phyloP scores from a whole-genome alignment of 805 yeast species.

The Schwanniomyces polymorphus region DNA sequence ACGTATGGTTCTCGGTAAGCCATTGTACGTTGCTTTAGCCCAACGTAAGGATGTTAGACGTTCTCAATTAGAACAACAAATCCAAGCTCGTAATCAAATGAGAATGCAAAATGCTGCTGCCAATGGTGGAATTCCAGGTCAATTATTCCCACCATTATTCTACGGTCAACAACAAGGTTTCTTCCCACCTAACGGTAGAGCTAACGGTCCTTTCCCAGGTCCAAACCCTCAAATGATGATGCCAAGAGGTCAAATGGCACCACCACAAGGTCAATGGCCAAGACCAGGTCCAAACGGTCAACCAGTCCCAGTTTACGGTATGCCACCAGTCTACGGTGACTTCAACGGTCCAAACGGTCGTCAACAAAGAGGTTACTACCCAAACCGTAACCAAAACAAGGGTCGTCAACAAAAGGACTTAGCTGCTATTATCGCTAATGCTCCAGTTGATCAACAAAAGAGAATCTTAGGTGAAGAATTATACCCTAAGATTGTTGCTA shows the following conservation, averaged over 20 bases:
- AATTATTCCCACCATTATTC: slow-evolving; percentile 83
- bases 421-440: slow-evolving; percentile 60
- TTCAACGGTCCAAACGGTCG: slow-evolving; percentile 48
- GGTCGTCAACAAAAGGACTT: slow-evolving; percentile 49
- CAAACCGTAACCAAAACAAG: slow-evolving; percentile 45
- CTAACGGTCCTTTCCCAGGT: slow-evolving; percentile 70
- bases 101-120: slow-evolving; percentile 97
- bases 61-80: slow-evolving; percentile 95
- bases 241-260: slow-evolving; percentile 67
- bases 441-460: slow-evolving; percentile 91
- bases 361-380: slow-evolving; percentile 62
- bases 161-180: slow-evolving; percentile 84
- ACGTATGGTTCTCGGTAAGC: slow-evolving; percentile 92
- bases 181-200: slow-evolving; percentile 82
- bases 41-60: slow-evolving; percentile 98
- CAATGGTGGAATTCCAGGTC: slow-evolving; percentile 81
- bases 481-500: slow-evolving; percentile 86
- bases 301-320: slow-evolving; percentile 79
- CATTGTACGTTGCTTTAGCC: slow-evolving; percentile 96
- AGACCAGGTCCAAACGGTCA: slow-evolving; percentile 81
- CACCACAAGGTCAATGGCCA: slow-evolving; percentile 69
- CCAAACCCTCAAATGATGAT: slow-evolving; percentile 81
- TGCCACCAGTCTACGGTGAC: slow-evolving; percentile 74
- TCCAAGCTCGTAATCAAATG: slow-evolving; percentile 97
- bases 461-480: slow-evolving; percentile 97